Percentiles rank a stretch among this genome's conserved stretches.
Evolutionary conservation across 441 rosid genomes (phyloP).

Genomic region (Brassica hybrid): DNA sequence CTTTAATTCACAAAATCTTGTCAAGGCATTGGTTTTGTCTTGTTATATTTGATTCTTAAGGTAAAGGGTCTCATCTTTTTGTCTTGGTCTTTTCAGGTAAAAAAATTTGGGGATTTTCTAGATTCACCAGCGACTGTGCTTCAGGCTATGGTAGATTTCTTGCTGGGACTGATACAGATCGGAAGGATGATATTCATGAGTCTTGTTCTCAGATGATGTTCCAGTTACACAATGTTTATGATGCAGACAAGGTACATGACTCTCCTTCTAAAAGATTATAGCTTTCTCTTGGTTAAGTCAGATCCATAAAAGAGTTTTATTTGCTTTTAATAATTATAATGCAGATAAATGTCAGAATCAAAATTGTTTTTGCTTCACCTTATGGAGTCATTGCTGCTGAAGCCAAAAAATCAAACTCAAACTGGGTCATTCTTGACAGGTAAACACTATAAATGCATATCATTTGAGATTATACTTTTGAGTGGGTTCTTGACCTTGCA

Average conservation of each 20-base stretch:
- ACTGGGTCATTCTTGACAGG: slow-evolving; percentile 78
- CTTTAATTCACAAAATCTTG: slow-evolving; percentile 8
- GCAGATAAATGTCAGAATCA: slow-evolving; percentile 72
- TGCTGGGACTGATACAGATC: slow-evolving; percentile 57
- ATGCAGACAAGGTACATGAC: slow-evolving; percentile 61
- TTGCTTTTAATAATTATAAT: slow-evolving; percentile 19
- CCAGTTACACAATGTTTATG: slow-evolving; percentile 66
- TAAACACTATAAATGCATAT: slow-evolving; percentile 37
- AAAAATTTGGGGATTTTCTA: slow-evolving; percentile 67
- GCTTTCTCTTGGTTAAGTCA: slow-evolving; percentile 1
- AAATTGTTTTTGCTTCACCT: slow-evolving; percentile 55
- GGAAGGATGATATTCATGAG: slow-evolving; percentile 64
- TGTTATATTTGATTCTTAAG: background rate
- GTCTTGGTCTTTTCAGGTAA: slow-evolving; percentile 50
- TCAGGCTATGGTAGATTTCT: slow-evolving; percentile 54
- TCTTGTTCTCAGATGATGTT: slow-evolving; percentile 72
- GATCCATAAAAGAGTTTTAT: slow-evolving; percentile 13
- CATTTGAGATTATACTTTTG: background rate
- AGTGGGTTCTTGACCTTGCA: background rate
- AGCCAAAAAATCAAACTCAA: slow-evolving; percentile 63
- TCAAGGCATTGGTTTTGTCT: background rate
- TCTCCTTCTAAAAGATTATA: background rate
- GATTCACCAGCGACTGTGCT: slow-evolving; percentile 68
- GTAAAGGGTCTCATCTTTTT: slow-evolving; percentile 13
- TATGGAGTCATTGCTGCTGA: slow-evolving; percentile 71